Evolutionary conservation across 495 filamentous ascomycete genomes (phyloP), one percentile per base, ranked within the genome.

Genomic region (Paragyromitra xinjiangensis): DNA sequence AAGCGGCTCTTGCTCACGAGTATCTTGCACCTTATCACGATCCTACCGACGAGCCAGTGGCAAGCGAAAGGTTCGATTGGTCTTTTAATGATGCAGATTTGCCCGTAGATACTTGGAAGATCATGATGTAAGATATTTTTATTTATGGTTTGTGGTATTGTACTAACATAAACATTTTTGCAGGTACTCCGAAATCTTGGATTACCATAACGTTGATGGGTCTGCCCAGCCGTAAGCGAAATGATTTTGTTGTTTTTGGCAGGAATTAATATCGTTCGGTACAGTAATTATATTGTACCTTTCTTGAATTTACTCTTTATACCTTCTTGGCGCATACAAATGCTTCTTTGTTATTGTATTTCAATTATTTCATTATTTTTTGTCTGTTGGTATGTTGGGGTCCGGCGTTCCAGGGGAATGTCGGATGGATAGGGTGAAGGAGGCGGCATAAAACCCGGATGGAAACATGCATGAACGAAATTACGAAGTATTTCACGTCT

Each of bases 81-180:
- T 97, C 94, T n/a, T 99, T 99, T 85, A 99, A 98, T 83, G 95
- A 99, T 83, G 96, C 95, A 44, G 95, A 99, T 85, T 85, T 99
- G 71, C 95, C 95, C 0, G 94, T 98, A 51, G 95, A 99, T 81
- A 97, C 96, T n/a, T 99, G 95, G 95, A 98, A 98, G 85, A 98
- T 99, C 83, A 99, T 98, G 95, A 99, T 99, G 95, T 98, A 88
- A 80, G 91, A 22, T 45, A 61, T 42, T 5, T 68, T 53, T 50
- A 24, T 40, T 16, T 42, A 8, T 7, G 22, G 3, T 29, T 39
- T 71, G n/a, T 67, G 9, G 29, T 42, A 29, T 63, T n/a, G 34
- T 68, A 24, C 71, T 67, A 51, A 78, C 39, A 40, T 19, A 24
- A 19, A 67, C 59, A 61, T 40, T 83, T 69, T 78, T 70, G 66